Evolutionary conservation across 2,329 filamentous ascomycete species (phyloP).

Genomic region (Clonostachys byssicola): DNA sequence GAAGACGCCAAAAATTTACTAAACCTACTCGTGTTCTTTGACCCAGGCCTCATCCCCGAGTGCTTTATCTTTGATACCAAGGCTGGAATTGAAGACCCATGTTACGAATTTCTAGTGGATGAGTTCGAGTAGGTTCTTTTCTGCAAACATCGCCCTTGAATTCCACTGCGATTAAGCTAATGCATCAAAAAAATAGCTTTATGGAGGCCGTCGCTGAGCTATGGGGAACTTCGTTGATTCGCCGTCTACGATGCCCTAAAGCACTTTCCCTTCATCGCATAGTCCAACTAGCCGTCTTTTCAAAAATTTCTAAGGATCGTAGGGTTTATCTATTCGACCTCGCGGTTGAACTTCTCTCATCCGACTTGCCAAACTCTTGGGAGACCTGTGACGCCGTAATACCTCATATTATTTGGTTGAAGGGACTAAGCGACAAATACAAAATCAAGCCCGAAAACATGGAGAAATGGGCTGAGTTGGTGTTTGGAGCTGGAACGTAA

Average conservation of each 20-base stretch:
- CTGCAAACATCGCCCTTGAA: too few relatives aligned
- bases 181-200: too few relatives aligned
- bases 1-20: conserved; percentile 1
- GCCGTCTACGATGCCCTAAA: not conserved
- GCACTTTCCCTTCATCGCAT: not conserved
- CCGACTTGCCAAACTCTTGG: not conserved
- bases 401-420: not conserved
- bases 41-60: conserved; percentile 4
- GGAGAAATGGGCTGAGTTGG: not conserved
- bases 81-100: not conserved
- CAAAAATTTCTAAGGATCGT: not conserved
- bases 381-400: not conserved
- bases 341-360: not conserved
- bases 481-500: not conserved
- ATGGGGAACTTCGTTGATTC: too few relatives aligned
- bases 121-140: too few relatives aligned
- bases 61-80: not conserved
- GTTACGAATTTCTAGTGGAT: too few relatives aligned
- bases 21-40: conserved; percentile 3
- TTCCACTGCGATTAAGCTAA: too few relatives aligned
- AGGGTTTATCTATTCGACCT: not conserved
- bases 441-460: not conserved
- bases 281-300: not conserved
- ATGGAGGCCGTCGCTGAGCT: too few relatives aligned
- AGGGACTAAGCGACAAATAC: not conserved